A percentile compares a stretch with the other conserved stretches of the same genome.
Evolutionary conservation across 2,329 filamentous ascomycete species (phyloP).

Genomic region (Xylaria sp.): DNA sequence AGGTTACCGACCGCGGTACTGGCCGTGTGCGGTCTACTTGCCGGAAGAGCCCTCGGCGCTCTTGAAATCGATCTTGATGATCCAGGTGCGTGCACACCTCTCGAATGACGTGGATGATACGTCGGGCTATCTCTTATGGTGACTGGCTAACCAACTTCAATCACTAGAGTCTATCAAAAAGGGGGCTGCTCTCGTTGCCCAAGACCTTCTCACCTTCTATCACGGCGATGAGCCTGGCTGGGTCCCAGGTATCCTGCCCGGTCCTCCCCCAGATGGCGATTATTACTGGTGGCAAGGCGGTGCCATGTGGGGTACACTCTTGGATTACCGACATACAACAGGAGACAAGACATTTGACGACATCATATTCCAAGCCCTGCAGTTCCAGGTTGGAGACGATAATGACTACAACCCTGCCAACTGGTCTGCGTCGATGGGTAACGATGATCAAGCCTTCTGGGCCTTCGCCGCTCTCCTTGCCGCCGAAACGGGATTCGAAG

Average conservation of each 20-base stretch:
- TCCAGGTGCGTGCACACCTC: slow-evolving; percentile 42
- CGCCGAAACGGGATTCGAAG: slow-evolving; percentile 71
- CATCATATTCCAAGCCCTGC: slow-evolving; percentile 65
- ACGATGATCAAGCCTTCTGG: slow-evolving; percentile 80
- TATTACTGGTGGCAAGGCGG: slow-evolving; percentile 83
- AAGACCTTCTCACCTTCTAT: slow-evolving; percentile 64
- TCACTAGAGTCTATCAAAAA: slow-evolving; percentile 59
- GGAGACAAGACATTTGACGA: slow-evolving; percentile 72
- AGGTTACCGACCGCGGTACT: slow-evolving; percentile 44
- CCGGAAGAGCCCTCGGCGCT: slow-evolving; percentile 42
- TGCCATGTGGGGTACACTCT: slow-evolving; percentile 73
- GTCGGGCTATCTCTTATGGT: not conserved
- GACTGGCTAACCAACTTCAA: slow-evolving; percentile 7
- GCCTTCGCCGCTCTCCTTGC: slow-evolving; percentile 74
- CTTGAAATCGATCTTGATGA: slow-evolving; percentile 48
- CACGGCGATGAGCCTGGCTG: slow-evolving; percentile 62
- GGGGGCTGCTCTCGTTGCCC: slow-evolving; percentile 60
- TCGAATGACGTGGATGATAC: not conserved
- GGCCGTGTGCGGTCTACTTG: slow-evolving; percentile 45
- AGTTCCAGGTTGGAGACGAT: slow-evolving; percentile 67
- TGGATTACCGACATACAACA: slow-evolving; percentile 77
- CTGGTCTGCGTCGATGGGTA: slow-evolving; percentile 69
- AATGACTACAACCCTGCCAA: slow-evolving; percentile 70
- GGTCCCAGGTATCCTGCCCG: slow-evolving; percentile 67
- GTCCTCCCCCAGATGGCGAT: slow-evolving; percentile 63